Base-by-base conservation (phyloP, 2,329 filamentous ascomycete species). In the Alternaria triticimaculans region DNA sequence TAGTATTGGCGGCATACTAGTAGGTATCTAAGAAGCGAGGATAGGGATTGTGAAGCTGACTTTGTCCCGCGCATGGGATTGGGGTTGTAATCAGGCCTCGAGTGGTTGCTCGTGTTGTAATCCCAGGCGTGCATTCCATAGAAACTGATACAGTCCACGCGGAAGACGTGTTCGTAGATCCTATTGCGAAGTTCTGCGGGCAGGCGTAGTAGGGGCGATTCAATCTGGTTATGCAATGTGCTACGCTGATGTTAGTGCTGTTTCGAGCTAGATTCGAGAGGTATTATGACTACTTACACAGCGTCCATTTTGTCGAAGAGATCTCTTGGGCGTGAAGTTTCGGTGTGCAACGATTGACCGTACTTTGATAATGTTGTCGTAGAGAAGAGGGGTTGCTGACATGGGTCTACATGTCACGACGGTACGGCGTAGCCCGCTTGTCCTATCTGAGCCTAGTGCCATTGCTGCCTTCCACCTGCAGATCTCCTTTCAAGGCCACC, bases 11-110 rank as follows among this genome's bases (percentile, higher is more conserved):
- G 26, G 30, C 48, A 51, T 15, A 51, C 26, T 20, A 5, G 30
- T 11, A 3, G 26, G 3, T 3, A 21, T 4, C 2, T 8, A 3
- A 51, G 26, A 0, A 33, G 12, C 4, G 5, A 5, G 4, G 2
- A 10, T 3, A 51, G 48, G 5, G 26, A 9, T 21, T 51, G 26
- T 41, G 18, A 33, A 50, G n/a, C 3, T 41, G 37, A 0, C 0
- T 1, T 41, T 18, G 37, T 41, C 3, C 1, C 1, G 5, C 37
- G 37, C 37, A 18, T 4, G 1, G n/a, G 37, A 41, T 41, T 41
- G 33, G 1, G 8, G 2, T n/a, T n/a, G 33, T 5, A 41, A 3
- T 41, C 33, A 37, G 33, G 33, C 4, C 33, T 37, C 0, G 4
- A 30, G n/a, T 10, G 3, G 11, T 26, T 25, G n/a, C 4, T 5